Evolutionary conservation across 164 flowering plant genomes (phyloP).

Genomic region (grape (Vitis vinifera)): DNA sequence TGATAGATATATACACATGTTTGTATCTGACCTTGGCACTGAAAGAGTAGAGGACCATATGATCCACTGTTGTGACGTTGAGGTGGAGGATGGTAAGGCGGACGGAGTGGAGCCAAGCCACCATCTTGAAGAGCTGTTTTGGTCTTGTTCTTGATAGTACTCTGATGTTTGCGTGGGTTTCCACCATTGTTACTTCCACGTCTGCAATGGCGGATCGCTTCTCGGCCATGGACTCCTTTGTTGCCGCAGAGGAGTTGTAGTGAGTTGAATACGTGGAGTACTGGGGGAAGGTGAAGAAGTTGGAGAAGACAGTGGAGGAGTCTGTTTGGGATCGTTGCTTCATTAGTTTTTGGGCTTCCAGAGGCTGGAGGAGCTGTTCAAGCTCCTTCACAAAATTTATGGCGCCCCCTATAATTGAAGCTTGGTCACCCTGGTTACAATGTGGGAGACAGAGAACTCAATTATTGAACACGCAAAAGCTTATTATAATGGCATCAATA

Average conservation of each 20-base stretch:
- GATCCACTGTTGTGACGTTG: conserved; percentile 38
- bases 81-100: conserved; percentile 49
- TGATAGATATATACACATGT: not conserved
- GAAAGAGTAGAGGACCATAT: conserved; percentile 39
- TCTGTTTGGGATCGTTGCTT: not conserved
- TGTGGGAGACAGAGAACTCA: not conserved
- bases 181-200: conserved; percentile 57
- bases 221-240: conserved; percentile 7
- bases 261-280: conserved; percentile 23
- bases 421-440: conserved; percentile 48
- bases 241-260: not conserved
- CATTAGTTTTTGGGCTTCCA: conserved; percentile 16
- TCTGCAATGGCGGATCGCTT: conserved; percentile 27
- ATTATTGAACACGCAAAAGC: not conserved
- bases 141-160: conserved; percentile 32
- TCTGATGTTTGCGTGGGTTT: conserved; percentile 54
- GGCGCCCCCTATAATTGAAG: conserved; percentile 52
- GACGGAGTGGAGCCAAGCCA: conserved; percentile 31
- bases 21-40: conserved; percentile 41
- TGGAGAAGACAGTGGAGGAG: not conserved
- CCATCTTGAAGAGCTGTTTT: conserved; percentile 41
- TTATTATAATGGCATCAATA: not conserved
- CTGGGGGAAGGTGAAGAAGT: conserved; percentile 54
- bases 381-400: conserved; percentile 50
- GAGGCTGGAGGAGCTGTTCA: conserved; percentile 37